A percentile compares a stretch with the other conserved stretches of the same genome.
phyloP scores from a whole-genome alignment of 2,329 filamentous ascomycete genomes.

The Calonectria henricotiae region DNA sequence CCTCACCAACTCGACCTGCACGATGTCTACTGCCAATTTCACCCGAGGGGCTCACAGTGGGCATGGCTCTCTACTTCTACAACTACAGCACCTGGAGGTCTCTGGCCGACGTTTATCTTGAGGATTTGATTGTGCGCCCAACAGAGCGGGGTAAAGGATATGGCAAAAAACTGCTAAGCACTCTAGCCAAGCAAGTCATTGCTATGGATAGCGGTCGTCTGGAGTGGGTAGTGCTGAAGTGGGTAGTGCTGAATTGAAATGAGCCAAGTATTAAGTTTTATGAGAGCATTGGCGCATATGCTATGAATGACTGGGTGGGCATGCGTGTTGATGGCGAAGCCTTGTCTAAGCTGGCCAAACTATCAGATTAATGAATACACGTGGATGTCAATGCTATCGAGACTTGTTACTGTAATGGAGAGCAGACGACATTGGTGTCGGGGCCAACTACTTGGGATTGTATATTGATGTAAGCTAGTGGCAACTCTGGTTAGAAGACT shows the following conservation, averaged over 20 bases:
- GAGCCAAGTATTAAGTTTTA: constrained; percentile 93
- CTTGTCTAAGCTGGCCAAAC: constrained; percentile 72
- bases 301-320: constrained; percentile 81
- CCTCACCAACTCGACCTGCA: constrained; percentile 74
- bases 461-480: no score
- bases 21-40: constrained; percentile 81
- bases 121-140: constrained; percentile 89
- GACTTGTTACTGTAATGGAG: no score
- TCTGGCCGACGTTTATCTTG: constrained; percentile 91
- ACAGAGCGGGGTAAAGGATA: constrained; percentile 83
- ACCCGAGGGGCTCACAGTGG: constrained; percentile 68
- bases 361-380: constrained; percentile 54
- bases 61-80: constrained; percentile 94
- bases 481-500: no score
- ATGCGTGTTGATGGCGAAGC: constrained; percentile 82
- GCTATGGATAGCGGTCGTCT: constrained; percentile 81
- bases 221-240: constrained; percentile 93
- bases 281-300: constrained; percentile 76
- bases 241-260: constrained; percentile 95
- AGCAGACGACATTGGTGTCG: no score
- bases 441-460: no score
- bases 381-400: no score
- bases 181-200: constrained; percentile 85
- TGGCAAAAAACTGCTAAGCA: constrained; percentile 81
- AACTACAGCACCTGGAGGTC: constrained; percentile 96